A percentile compares a stretch with the other conserved stretches of the same genome.
Evolutionary conservation across 2,329 filamentous ascomycete species (phyloP).

Genomic region (Didymella exigua): DNA sequence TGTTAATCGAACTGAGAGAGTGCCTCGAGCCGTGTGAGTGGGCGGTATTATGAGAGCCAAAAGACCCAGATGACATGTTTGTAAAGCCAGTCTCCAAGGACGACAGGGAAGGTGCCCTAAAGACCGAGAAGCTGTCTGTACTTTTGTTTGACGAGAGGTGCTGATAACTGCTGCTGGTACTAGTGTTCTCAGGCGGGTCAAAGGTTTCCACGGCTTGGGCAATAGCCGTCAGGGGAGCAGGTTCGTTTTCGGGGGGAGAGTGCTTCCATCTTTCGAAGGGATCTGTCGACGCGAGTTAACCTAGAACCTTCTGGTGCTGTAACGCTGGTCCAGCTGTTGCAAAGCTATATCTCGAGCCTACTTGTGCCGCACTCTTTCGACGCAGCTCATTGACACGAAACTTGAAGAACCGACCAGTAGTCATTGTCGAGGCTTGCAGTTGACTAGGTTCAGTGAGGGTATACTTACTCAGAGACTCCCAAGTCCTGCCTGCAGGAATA

Average conservation of each 20-base stretch:
- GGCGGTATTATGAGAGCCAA: constrained; percentile 61
- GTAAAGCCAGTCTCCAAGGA: constrained; percentile 59
- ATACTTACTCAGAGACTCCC: constrained; percentile 50
- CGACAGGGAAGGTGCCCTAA: constrained; percentile 59
- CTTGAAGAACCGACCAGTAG: constrained; percentile 29
- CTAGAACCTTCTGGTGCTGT: constrained; percentile 33
- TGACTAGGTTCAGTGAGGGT: constrained; percentile 16
- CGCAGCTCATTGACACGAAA: constrained; percentile 23
- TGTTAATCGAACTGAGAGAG: constrained; percentile 63
- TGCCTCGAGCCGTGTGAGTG: constrained; percentile 63
- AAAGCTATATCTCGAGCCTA: constrained; percentile 5
- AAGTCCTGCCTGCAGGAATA: constrained; percentile 70
- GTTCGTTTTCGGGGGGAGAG: constrained; percentile 72
- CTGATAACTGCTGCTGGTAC: constrained; percentile 49
- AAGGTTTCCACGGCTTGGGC: constrained; percentile 61
- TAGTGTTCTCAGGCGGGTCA: constrained; percentile 38
- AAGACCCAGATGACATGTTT: constrained; percentile 59
- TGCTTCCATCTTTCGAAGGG: constrained; percentile 72
- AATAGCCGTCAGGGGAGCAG: constrained; percentile 68
- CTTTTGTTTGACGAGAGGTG: constrained; percentile 58
- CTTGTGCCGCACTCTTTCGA: background rate
- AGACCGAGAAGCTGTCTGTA: constrained; percentile 56
- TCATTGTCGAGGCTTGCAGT: background rate
- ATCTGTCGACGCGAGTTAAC: constrained; percentile 57
- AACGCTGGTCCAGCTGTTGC: constrained; percentile 11